Evolutionary conservation across 345 rosid species (phyloP).

Genomic region (Linum tenue): DNA sequence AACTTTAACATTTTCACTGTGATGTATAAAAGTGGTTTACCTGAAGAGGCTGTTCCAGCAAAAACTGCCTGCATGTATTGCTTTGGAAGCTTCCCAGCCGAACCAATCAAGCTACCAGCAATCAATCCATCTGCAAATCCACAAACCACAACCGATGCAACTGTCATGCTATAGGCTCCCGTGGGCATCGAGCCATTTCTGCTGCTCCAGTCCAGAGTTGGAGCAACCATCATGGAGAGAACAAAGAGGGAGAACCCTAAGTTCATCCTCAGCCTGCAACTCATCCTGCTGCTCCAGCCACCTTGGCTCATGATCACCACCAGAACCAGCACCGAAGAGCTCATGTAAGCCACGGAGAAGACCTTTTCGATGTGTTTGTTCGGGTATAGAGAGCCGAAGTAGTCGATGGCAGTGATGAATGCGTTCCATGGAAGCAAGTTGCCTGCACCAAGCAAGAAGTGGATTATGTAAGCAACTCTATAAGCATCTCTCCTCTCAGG

Average conservation of each 20-base stretch:
- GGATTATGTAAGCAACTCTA: slow-evolving; percentile 64
- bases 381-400: slow-evolving; percentile 65
- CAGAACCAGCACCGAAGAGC: slow-evolving; percentile 58
- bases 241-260: slow-evolving; percentile 69
- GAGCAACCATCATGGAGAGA: slow-evolving; percentile 61
- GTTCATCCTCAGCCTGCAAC: slow-evolving; percentile 58
- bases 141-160: slow-evolving; percentile 58
- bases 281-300: slow-evolving; percentile 47
- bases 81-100: slow-evolving; percentile 79
- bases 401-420: slow-evolving; percentile 82
- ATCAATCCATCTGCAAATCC: slow-evolving; percentile 88
- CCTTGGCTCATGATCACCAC: slow-evolving; percentile 45
- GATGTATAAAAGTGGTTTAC: slow-evolving; percentile 17
- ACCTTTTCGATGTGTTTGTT: slow-evolving; percentile 65
- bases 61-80: slow-evolving; percentile 92
- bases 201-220: slow-evolving; percentile 41
- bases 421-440: slow-evolving; percentile 96
- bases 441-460: slow-evolving; percentile 87
- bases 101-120: slow-evolving; percentile 79
- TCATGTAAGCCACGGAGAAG: slow-evolving; percentile 87
- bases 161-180: slow-evolving; percentile 37
- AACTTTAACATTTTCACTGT: background rate
- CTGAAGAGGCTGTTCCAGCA: slow-evolving; percentile 96
- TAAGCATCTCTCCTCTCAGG: slow-evolving; percentile 49
- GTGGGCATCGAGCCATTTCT: slow-evolving; percentile 21